These are phyloP conservation scores for Scheffersomyces amazonensis DNA, from an alignment of 805 yeast genomes.

Conservation along the genomic window DNA sequence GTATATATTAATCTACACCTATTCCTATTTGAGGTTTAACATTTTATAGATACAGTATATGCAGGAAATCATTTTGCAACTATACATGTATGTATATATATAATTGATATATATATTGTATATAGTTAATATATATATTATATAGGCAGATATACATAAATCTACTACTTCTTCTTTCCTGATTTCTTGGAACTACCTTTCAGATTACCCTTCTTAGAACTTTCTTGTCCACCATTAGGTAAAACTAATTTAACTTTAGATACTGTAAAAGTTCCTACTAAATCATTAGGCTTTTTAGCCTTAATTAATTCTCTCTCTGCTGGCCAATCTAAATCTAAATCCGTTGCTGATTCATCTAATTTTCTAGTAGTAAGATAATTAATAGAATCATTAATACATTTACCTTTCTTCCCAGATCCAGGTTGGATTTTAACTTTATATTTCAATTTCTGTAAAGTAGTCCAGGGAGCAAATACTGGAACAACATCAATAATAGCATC, in stretches of 20 bases:
- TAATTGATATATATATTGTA: no score
- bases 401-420: constrained; percentile 81
- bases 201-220: constrained; percentile 3
- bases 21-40: no score
- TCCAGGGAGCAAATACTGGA: constrained; percentile 94
- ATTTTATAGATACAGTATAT: no score
- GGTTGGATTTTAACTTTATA: constrained; percentile 85
- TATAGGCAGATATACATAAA: no score
- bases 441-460: constrained; percentile 65
- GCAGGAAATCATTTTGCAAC: no score
- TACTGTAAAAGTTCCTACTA: constrained; percentile 66
- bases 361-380: constrained; percentile 52
- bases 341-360: constrained; percentile 42
- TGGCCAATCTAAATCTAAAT: constrained; percentile 65
- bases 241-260: constrained; percentile 64
- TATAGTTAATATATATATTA: no score
- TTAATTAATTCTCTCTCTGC: constrained; percentile 58
- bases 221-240: constrained; percentile 38
- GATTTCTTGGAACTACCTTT: no score
- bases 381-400: constrained; percentile 69
- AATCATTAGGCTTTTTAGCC: constrained; percentile 58
- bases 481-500: constrained; percentile 64
- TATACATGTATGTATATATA: no score
- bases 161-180: no score
- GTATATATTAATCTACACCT: no score